These are phyloP conservation scores for Schizophyllum amplum DNA, from an alignment of 1,284 basidiomycete genomes.

Conservation along the genomic window DNA sequence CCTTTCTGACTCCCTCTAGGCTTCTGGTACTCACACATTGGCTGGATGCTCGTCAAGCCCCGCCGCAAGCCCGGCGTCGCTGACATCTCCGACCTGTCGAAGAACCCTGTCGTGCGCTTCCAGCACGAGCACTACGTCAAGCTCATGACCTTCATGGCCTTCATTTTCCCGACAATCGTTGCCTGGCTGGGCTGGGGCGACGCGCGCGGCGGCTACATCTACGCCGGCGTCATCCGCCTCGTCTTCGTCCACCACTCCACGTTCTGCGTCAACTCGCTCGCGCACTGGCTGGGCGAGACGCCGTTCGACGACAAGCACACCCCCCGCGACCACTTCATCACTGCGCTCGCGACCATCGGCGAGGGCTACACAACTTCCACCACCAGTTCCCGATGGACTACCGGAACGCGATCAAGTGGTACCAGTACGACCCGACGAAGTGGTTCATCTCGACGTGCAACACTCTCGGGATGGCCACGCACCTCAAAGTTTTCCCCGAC, in stretches of 20 bases:
- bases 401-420: slow-evolving; percentile 90
- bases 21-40: slow-evolving; percentile 73
- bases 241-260: slow-evolving; percentile 91
- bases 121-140: slow-evolving; percentile 79
- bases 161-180: slow-evolving; percentile 69
- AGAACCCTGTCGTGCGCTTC: slow-evolving; percentile 76
- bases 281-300: slow-evolving; percentile 88
- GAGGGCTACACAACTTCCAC: slow-evolving; percentile 97
- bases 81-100: slow-evolving; percentile 79
- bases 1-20: slow-evolving; percentile 26
- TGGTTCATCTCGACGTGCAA: slow-evolving; percentile 79
- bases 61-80: slow-evolving; percentile 82
- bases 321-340: slow-evolving; percentile 83
- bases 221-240: slow-evolving; percentile 77
- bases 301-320: slow-evolving; percentile 95
- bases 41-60: slow-evolving; percentile 92
- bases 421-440: slow-evolving; percentile 86
- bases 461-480: slow-evolving; percentile 69
- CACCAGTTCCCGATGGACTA: slow-evolving; percentile 94
- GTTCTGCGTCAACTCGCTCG: slow-evolving; percentile 93
- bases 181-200: slow-evolving; percentile 83
- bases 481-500: slow-evolving; percentile 81
- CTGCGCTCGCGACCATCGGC: slow-evolving; percentile 82
- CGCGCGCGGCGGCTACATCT: slow-evolving; percentile 78
- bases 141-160: slow-evolving; percentile 67